Percentiles rank a stretch among this genome's conserved stretches.
These are phyloP conservation scores for Albizia julibrissin DNA, from an alignment of 306 rosid species.

Conservation along the genomic window DNA sequence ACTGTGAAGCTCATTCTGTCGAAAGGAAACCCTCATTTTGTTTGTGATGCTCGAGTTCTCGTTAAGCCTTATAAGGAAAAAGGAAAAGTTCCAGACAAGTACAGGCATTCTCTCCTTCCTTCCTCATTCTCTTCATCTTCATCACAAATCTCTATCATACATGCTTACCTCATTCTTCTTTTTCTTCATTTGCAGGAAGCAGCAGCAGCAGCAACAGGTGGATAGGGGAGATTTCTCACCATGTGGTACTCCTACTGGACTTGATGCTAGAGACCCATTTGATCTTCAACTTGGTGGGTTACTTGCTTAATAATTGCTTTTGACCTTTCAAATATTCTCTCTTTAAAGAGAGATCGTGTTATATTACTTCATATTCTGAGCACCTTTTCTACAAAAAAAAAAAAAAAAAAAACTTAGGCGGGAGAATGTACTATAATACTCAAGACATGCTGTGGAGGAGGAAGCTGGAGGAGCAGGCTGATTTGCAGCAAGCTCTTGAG, in stretches of 20 bases:
- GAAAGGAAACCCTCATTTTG: constrained; percentile 97
- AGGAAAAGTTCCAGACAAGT: constrained; percentile 97
- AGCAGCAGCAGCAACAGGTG: constrained; percentile 59
- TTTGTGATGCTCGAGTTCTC: constrained; percentile 96
- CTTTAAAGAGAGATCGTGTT: neutral
- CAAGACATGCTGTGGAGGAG: constrained; percentile 91
- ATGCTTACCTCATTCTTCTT: constrained; percentile 3
- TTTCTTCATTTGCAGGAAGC: constrained; percentile 65
- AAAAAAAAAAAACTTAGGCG: constrained; percentile 40
- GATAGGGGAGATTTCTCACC: constrained; percentile 93
- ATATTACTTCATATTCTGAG: neutral
- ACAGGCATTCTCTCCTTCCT: constrained; percentile 55
- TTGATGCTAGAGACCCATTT: constrained; percentile 74
- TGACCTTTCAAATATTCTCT: neutral
- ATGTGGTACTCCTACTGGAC: constrained; percentile 91
- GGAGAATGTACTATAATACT: constrained; percentile 78
- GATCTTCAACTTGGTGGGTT: constrained; percentile 84
- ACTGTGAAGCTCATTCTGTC: constrained; percentile 91
- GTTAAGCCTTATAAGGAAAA: constrained; percentile 99
- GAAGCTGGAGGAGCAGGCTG: constrained; percentile 93
- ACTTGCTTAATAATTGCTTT: constrained; percentile 4
- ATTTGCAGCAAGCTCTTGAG: constrained; percentile 85
- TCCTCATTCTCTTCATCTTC: neutral
- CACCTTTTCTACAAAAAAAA: neutral
- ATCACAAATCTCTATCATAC: neutral